Conservation (phyloP, 2,329 filamentous ascomycete genomes). For the Talaromyces sp. region DNA sequence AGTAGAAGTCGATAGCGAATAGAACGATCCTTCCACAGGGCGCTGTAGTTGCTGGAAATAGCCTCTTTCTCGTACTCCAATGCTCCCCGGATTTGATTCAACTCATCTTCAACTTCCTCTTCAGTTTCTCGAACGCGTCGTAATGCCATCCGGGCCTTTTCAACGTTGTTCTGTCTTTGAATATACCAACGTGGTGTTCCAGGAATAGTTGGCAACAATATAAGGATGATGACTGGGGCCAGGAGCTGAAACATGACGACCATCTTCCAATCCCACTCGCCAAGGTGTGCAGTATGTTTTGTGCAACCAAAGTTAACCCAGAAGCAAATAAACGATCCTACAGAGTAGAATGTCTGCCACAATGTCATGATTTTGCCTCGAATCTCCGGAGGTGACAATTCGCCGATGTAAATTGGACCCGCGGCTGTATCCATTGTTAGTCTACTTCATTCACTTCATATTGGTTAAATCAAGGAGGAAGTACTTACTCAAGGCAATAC, state of each 20-base stretch:
- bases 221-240: slow-evolving; percentile 58
- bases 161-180: slow-evolving; percentile 54
- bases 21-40: slow-evolving; percentile 64
- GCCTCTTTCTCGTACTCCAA: slow-evolving; percentile 67
- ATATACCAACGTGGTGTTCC: slow-evolving; percentile 64
- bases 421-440: slow-evolving; percentile 40
- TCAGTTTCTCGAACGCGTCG: slow-evolving; percentile 58
- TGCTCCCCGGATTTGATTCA: slow-evolving; percentile 60
- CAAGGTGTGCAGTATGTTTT: slow-evolving; percentile 50
- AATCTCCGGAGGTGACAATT: slow-evolving; percentile 59
- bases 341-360: slow-evolving; percentile 63
- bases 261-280: slow-evolving; percentile 69
- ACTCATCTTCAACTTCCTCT: slow-evolving; percentile 61
- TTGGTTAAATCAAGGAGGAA: not conserved
- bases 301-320: slow-evolving; percentile 61
- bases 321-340: slow-evolving; percentile 60
- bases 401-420: slow-evolving; percentile 66
- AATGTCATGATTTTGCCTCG: slow-evolving; percentile 63
- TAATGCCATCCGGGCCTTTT: slow-evolving; percentile 55
- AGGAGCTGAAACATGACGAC: slow-evolving; percentile 68
- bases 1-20: slow-evolving; percentile 61
- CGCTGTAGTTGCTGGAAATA: slow-evolving; percentile 56
- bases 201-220: slow-evolving; percentile 59
- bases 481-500: slow-evolving; percentile 54
- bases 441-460: not conserved